Conservation (phyloP, 2,329 filamentous ascomycete genomes). For the Exophiala sideris region DNA sequence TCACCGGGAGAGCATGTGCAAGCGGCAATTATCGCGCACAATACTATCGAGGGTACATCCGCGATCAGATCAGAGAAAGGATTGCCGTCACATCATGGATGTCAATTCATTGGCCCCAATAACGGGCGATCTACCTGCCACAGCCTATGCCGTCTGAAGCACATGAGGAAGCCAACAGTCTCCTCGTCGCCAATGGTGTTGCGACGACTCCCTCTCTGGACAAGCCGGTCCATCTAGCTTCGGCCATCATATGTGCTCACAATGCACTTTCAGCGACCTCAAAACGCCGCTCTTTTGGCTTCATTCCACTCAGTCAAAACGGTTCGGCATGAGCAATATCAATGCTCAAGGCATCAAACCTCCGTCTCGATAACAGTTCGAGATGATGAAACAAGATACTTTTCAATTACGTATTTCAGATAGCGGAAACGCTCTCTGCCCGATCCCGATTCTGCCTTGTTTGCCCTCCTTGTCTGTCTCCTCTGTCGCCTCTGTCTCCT, state of each 20-base stretch:
- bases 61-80: not conserved
- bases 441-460: slow-evolving; percentile 29
- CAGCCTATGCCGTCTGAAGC: not conserved
- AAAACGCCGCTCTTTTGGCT: not conserved
- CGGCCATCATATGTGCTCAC: not conserved
- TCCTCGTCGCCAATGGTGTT: not conserved
- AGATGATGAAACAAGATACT: not conserved
- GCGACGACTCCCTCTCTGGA: too few species aligned
- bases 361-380: not conserved
- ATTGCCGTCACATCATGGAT: not conserved
- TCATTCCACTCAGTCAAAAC: not conserved
- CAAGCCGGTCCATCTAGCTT: not conserved
- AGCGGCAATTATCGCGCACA: too few species aligned
- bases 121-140: not conserved
- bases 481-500: slow-evolving; percentile 32
- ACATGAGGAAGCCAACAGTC: not conserved
- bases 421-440: slow-evolving; percentile 22
- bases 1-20: too few species aligned
- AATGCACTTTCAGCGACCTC: not conserved
- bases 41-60: not conserved
- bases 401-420: slow-evolving; percentile 21
- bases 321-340: not conserved
- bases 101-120: slow-evolving; percentile 21
- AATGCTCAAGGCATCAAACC: not conserved
- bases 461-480: slow-evolving; percentile 38